Base-by-base conservation (phyloP, 1,284 basidiomycete species). In the Flammula alnicola region DNA sequence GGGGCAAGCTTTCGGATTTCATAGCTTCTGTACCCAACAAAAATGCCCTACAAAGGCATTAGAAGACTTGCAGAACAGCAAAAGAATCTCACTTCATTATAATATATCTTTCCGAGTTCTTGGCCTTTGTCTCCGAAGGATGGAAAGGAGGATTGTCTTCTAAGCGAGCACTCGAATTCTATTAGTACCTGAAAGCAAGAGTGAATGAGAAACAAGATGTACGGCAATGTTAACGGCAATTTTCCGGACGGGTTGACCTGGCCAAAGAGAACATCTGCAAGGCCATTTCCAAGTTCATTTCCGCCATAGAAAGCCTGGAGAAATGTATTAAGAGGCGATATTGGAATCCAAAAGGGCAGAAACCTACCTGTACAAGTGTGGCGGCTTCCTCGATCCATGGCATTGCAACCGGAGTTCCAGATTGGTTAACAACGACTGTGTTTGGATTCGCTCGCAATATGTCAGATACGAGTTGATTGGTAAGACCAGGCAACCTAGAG, bases 221-320 rank as follows among this genome's bases (percentile, higher is more conserved):
- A 75, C 65, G 78, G 77, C 64, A 78, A 80, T 1, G 78, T 75
- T 31, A 79, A 52, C 3, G 78, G 66, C 12, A 80, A 66, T 59
- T 78, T 79, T 5, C 71, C 77, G 5, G 73, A 75, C 1, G 79
- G 78, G 55, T 81, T 81, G n/a, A 72, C 68, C 55, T 74, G 73
- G 16, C 80, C 80, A 57, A 79, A 83, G 5, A 83, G 51, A 1
- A 81, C 72, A 58, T 81, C 77, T 3, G 79, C 77, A 4, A 83
- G 60, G 5, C 72, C 79, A 48, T 75, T 73, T 6, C 81, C 81
- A 19, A 74, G 62, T 56, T 80, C 80, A 61, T 84, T 81, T 3
- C 82, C 81, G 9, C 78, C 79, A 55, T 78, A 81, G 60, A 79
- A 82, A 11, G 78, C 75, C 69, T 75, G 45, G 2, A 33, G 5